Base-by-base conservation (phyloP, 495 filamentous ascomycete species). In the Lepidopterella palustris region DNA sequence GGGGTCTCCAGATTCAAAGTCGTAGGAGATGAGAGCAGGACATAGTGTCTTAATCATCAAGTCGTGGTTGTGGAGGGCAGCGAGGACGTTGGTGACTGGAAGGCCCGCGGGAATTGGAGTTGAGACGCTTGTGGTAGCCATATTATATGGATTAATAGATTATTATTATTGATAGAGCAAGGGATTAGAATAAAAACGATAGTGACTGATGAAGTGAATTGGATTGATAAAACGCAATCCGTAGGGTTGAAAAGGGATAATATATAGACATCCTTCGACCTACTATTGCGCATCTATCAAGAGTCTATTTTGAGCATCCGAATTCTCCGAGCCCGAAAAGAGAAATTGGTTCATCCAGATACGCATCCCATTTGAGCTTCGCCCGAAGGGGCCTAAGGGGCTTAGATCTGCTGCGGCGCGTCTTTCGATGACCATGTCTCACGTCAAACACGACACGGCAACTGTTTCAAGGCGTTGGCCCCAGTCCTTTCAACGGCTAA, bases 61-160 rank as follows among this genome's bases (percentile, higher is more conserved):
- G 15, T 65, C 65, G 42, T 70, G 68, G 58, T 68, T 70, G 60
- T 70, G 68, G 2, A 70, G 62, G 5, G 63, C 61, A 27, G 57
- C 48, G 13, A 70, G 32, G 31, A 66, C 60, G 23, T 45, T 15
- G n/a, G 31, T 32, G 35, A 11, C 26, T 13, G 35, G 21, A 13
- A 70, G 48, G 32, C 56, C 47, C 13, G 54, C 35, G 3, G 65
- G 65, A 27, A 70, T 49, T 25, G 62, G 45, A 24, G 68, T 70
- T 15, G 60, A 59, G 60, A 70, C 59, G 53, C 45, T 65, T 18
- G 68, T 68, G 52, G 67, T 70, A 45, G 62, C 42, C 67, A 70
- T 70, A 58, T 29, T 61, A 45, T 4, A 53, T 40, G n/a, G n/a
- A n/a, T n/a, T n/a, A n/a, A n/a, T n/a, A n/a, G 20, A 48, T 27